Base-by-base conservation (phyloP, 2,329 filamentous ascomycete genomes). In the Hortaea sp. region DNA sequence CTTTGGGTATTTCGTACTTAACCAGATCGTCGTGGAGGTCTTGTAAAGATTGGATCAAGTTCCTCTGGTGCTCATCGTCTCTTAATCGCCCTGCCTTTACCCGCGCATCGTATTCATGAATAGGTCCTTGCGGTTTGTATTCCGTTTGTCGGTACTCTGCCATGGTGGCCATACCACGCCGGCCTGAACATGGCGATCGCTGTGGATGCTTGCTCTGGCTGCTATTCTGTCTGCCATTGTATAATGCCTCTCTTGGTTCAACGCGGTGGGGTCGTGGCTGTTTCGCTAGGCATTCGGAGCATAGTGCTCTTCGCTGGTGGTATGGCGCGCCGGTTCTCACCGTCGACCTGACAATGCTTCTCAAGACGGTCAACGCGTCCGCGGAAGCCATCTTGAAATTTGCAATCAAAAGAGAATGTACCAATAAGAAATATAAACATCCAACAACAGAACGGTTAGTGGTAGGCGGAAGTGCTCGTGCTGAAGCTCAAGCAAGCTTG, bases 41-140 rank as follows among this genome's bases (percentile, higher is more conserved):
- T 67, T 98, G 88, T 5, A 98, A 75, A 59, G 79, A 85, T 62
- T 92, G 79, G 57, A 98, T 89, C 56, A 98, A 90, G 38, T 82
- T 82, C 75, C 92, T 75, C 66, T 98, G 92, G 67, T 95, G 86
- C 53, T 88, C 81, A 63, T 98, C 92, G 64, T 97, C 87, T 53
- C 84, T 78, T 53, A 98, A 65, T 42, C 78, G 72, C 7, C 88
- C 87, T 39, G 74, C 70, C 41, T 80, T 73, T 6, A 98, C 89
- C 41, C 90, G 79, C 49, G 76, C 74, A 64, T 95, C 84, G 66
- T 98, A 98, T 66, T 97, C 90, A 53, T 81, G 77, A 60, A 97
- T 75, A 2, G 92, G 92, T 0, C 89, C 89, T 30, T 45, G 46
- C n/a, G 49, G 45, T 4, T 39, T 42, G 50, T 51, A 52, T 41